Percentiles rank a stretch among this genome's conserved stretches.
Evolutionary conservation across 257 asterid species (phyloP).

Genomic region (Cruciata laevipes): DNA sequence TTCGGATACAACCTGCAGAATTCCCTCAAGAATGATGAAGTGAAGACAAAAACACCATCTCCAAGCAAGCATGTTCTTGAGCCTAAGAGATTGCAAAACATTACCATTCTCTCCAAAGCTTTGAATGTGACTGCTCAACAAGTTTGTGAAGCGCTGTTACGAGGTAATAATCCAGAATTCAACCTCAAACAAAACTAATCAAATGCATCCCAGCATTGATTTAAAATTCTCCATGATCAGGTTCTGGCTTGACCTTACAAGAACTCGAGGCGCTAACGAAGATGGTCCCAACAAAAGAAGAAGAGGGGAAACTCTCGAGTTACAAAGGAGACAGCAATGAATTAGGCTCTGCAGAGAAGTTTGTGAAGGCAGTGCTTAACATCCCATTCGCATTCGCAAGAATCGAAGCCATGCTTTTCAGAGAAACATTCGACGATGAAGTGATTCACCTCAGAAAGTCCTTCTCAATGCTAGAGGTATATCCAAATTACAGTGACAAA

Average conservation of each 20-base stretch:
- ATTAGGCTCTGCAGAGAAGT: slow-evolving; percentile 80
- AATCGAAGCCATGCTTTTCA: slow-evolving; percentile 83
- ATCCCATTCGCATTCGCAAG: slow-evolving; percentile 72
- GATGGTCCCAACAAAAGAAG: slow-evolving; percentile 89
- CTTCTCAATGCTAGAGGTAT: slow-evolving; percentile 86
- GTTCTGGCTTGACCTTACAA: slow-evolving; percentile 76
- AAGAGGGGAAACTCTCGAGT: slow-evolving; percentile 58
- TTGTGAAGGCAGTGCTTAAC: slow-evolving; percentile 63
- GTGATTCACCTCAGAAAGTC: slow-evolving; percentile 74
- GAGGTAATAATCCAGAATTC: slow-evolving; percentile 36
- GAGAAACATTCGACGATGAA: slow-evolving; percentile 84
- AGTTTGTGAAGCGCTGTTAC: slow-evolving; percentile 64
- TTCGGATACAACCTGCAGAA: slow-evolving; percentile 82
- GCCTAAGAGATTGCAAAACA: slow-evolving; percentile 88
- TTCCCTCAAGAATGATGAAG: slow-evolving; percentile 49
- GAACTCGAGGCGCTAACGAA: slow-evolving; percentile 81
- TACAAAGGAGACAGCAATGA: slow-evolving; percentile 65
- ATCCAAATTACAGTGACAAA: not conserved
- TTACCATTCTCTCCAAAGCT: slow-evolving; percentile 85
- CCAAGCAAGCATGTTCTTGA: slow-evolving; percentile 91
- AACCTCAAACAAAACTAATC: not conserved
- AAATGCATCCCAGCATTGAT: not conserved
- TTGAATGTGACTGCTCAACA: slow-evolving; percentile 67
- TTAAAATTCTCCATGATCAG: slow-evolving; percentile 28
- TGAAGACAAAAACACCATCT: slow-evolving; percentile 69